Percentiles rank a stretch among this genome's conserved stretches.
Evolutionary conservation across 805 yeast genomes (phyloP).

Genomic region (Wickerhamiella nectarea): DNA sequence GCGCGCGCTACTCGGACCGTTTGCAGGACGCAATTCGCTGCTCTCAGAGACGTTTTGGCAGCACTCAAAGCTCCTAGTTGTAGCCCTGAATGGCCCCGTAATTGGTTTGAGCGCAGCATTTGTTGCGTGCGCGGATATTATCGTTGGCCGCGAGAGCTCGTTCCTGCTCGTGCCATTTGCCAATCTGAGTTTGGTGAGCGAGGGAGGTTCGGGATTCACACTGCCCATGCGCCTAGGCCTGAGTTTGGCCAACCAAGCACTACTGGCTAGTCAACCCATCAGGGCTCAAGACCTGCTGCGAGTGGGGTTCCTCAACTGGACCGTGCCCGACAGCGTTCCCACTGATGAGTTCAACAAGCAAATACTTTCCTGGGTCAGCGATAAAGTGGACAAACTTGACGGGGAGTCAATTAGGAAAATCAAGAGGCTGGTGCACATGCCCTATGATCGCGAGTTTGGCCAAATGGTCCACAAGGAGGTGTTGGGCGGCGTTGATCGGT

Average conservation of each 20-base stretch:
- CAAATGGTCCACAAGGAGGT: conserved; percentile 52
- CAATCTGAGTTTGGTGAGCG: conserved; percentile 68
- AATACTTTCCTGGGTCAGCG: conserved; percentile 30
- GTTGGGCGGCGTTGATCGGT: conserved; percentile 50
- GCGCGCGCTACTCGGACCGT: conserved; percentile 38
- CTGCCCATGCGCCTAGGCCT: conserved; percentile 58
- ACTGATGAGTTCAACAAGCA: conserved; percentile 36
- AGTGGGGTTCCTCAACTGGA: conserved; percentile 49
- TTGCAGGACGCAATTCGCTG: conserved; percentile 58
- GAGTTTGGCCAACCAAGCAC: conserved; percentile 58
- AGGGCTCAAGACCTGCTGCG: conserved; percentile 39
- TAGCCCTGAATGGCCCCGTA: conserved; percentile 77
- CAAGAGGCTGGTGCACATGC: conserved; percentile 31
- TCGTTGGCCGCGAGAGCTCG: conserved; percentile 40
- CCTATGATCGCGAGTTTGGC: conserved; percentile 28
- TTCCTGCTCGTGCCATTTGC: conserved; percentile 64
- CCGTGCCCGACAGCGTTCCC: conserved; percentile 31
- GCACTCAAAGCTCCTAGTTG: conserved; percentile 57
- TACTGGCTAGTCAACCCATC: conserved; percentile 56
- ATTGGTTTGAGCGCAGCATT: conserved; percentile 67
- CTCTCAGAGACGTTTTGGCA: conserved; percentile 53
- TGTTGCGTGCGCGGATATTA: conserved; percentile 64
- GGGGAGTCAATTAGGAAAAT: conserved; percentile 33
- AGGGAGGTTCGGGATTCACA: conserved; percentile 62
- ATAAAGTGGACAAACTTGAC: conserved; percentile 34